Conservation (phyloP, 2,329 filamentous ascomycete species). For the Epichloe brachyelytri region DNA sequence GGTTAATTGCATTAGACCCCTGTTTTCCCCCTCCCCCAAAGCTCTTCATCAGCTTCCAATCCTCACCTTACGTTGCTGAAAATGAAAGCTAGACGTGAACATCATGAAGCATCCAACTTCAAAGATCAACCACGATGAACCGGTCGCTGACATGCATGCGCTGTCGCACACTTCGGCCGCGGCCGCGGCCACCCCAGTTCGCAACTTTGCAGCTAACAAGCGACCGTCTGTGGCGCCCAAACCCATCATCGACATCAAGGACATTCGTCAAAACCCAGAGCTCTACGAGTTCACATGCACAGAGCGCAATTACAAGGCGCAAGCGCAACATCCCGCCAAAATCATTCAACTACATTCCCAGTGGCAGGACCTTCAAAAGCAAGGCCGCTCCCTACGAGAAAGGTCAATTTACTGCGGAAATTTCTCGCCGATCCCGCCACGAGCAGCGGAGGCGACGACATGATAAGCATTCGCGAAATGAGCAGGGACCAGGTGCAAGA, state of each 20-base stretch:
- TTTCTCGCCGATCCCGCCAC: slow-evolving; percentile 40
- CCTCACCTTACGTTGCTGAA: slow-evolving; percentile 3
- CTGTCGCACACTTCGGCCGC: slow-evolving; percentile 8
- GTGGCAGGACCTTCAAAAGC: slow-evolving; percentile 47
- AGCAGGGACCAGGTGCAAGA: slow-evolving; percentile 42
- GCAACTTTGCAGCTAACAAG: slow-evolving; percentile 16
- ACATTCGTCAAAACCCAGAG: slow-evolving; percentile 75
- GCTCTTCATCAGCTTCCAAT: slow-evolving; percentile 1
- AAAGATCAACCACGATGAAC: slow-evolving; percentile 18
- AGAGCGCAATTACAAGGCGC: slow-evolving; percentile 65
- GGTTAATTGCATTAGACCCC: slow-evolving; percentile 6
- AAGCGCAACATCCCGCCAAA: slow-evolving; percentile 39
- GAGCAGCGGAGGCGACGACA: slow-evolving; percentile 29
- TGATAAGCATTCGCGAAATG: slow-evolving; percentile 21
- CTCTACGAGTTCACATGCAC: slow-evolving; percentile 73
- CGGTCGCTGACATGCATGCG: slow-evolving; percentile 15
- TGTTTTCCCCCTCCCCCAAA: neutral
- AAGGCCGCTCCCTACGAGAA: slow-evolving; percentile 49
- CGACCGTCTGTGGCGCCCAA: slow-evolving; percentile 66
- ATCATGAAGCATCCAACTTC: neutral
- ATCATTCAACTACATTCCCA: slow-evolving; percentile 44
- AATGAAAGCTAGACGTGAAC: neutral
- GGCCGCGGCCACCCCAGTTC: slow-evolving; percentile 5
- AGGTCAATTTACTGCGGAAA: slow-evolving; percentile 48
- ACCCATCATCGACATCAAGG: slow-evolving; percentile 68